Conservation (phyloP, 345 rosid genomes). For the Luvunga scandens region DNA sequence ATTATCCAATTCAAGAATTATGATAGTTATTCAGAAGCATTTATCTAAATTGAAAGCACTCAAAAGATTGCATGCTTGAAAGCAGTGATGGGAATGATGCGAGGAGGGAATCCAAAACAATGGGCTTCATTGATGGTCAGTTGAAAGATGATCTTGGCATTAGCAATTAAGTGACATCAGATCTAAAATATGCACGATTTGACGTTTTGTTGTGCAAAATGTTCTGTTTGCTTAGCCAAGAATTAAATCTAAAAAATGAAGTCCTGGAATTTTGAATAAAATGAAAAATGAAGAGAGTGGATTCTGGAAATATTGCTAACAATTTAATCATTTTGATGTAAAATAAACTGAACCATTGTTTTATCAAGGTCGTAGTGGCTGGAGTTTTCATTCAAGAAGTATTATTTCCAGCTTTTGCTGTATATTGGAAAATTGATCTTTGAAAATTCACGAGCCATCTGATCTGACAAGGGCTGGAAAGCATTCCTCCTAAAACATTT, state of each 20-base stretch:
- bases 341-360: too few species aligned
- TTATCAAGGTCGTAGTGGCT: too few species aligned
- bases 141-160: neutral
- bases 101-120: neutral
- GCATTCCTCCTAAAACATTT: too few species aligned
- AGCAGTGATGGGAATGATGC: neutral
- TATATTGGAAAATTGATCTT: too few species aligned
- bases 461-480: too few species aligned
- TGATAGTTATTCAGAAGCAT: neutral
- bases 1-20: neutral
- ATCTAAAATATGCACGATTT: too few species aligned
- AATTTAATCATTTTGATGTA: too few species aligned
- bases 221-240: neutral
- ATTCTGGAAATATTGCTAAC: neutral
- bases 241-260: too few species aligned
- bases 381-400: too few species aligned
- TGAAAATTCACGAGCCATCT: too few species aligned
- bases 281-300: neutral
- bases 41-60: neutral
- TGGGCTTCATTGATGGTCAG: neutral
- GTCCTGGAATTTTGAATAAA: neutral
- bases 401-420: too few species aligned
- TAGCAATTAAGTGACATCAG: neutral
- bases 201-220: neutral
- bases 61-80: neutral